phyloP scores from a whole-genome alignment of 2,329 filamentous ascomycete species.

The Diaporthe nobilis region DNA sequence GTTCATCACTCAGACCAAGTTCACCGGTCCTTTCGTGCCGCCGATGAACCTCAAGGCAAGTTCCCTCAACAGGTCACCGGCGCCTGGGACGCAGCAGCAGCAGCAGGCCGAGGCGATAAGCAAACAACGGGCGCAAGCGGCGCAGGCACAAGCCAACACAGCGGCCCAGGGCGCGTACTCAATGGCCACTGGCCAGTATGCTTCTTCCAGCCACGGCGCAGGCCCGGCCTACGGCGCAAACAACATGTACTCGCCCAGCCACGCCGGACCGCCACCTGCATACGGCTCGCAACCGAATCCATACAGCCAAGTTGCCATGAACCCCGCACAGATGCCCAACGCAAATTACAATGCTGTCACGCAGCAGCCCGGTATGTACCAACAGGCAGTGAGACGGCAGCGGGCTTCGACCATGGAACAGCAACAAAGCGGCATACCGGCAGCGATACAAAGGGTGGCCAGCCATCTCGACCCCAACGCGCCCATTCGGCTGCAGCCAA shows the following conservation, averaged over 20 bases:
- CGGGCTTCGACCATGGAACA: constrained; percentile 97
- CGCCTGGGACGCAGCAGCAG: constrained; percentile 94
- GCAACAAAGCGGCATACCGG: constrained; percentile 91
- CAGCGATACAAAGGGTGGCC: constrained; percentile 92
- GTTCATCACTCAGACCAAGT: constrained; percentile 99
- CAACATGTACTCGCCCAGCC: constrained; percentile 81
- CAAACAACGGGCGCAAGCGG: constrained; percentile 86
- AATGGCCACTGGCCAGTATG: constrained; percentile 64
- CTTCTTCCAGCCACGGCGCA: constrained; percentile 52
- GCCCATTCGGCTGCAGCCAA: constrained; percentile 93
- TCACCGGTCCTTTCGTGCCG: constrained; percentile 93
- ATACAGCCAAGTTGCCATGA: constrained; percentile 82
- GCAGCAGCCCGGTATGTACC: constrained; percentile 71
- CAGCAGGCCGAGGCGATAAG: constrained; percentile 94
- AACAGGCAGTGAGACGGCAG: constrained; percentile 84
- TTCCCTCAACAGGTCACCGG: constrained; percentile 86
- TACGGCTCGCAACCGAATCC: constrained; percentile 81
- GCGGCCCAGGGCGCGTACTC: constrained; percentile 77
- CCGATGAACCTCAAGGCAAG: constrained; percentile 96
- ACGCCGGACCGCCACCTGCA: constrained; percentile 77
- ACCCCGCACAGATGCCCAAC: constrained; percentile 76
- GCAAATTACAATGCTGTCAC: constrained; percentile 72
- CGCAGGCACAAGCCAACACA: constrained; percentile 78
- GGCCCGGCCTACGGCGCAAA: constrained; percentile 69
- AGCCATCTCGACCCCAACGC: constrained; percentile 96